Conservation (phyloP, 2,329 filamentous ascomycete genomes). For the Cadophora malorum region DNA sequence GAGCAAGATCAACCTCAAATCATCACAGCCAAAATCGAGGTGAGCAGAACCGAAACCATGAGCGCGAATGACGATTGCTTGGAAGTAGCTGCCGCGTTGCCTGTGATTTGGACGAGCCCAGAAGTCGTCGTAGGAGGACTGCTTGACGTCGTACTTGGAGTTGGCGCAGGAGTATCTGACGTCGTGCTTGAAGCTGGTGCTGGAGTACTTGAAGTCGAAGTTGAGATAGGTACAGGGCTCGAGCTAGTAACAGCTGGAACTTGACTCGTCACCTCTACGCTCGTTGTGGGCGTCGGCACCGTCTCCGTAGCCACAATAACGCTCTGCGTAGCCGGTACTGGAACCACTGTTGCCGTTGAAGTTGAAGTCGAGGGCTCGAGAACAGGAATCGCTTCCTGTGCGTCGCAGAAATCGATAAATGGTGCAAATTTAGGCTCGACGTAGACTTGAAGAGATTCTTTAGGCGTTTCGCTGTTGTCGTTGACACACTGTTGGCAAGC, state of each 20-base stretch:
- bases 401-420: slow-evolving; percentile 40
- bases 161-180: not conserved
- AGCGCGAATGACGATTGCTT: slow-evolving; percentile 2
- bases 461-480: slow-evolving; percentile 25
- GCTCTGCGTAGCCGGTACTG: slow-evolving; percentile 22
- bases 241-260: slow-evolving; percentile 6
- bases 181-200: not conserved
- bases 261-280: slow-evolving; percentile 26
- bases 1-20: not conserved
- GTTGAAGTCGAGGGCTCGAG: slow-evolving; percentile 8
- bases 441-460: slow-evolving; percentile 30
- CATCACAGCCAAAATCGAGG: slow-evolving; percentile 17
- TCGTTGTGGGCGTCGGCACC: slow-evolving; percentile 22
- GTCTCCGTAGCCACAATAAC: slow-evolving; percentile 21
- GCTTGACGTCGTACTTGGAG: not conserved
- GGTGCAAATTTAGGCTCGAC: slow-evolving; percentile 36
- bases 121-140: not conserved
- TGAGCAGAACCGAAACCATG: not conserved
- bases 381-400: slow-evolving; percentile 27
- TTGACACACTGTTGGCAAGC: slow-evolving; percentile 48
- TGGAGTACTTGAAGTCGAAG: not conserved
- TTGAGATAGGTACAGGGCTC: not conserved
- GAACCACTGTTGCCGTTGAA: slow-evolving; percentile 26
- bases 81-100: not conserved
- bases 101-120: slow-evolving; percentile 19